A percentile compares a stretch with the other conserved stretches of the same genome.
phyloP scores from a whole-genome alignment of 495 filamentous ascomycete genomes.

The Penicillium robsamsonii region DNA sequence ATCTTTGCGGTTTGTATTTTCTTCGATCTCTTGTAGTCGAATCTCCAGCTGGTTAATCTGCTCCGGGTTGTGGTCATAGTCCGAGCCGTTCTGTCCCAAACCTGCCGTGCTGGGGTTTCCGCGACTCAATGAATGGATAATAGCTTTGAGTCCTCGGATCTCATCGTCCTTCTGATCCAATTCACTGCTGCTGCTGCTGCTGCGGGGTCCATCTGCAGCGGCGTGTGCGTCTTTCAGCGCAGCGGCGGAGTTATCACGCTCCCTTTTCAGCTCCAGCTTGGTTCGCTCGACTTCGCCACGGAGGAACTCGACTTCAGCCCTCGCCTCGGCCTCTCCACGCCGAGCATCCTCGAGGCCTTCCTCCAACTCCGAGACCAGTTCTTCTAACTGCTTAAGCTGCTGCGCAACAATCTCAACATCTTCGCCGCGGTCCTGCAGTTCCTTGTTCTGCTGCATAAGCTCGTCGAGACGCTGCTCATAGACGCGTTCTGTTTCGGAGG shows the following conservation, averaged over 20 bases:
- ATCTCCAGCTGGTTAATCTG: conserved; percentile 58
- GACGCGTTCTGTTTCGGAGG: conserved; percentile 94
- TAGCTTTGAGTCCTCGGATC: conserved; percentile 93
- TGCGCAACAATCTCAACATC: conserved; percentile 88
- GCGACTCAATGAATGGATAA: conserved; percentile 89
- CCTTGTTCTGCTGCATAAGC: conserved; percentile 78
- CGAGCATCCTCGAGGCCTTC: conserved; percentile 95
- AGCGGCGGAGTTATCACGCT: conserved; percentile 81
- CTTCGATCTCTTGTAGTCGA: conserved; percentile 73
- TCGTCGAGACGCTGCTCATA: conserved; percentile 92
- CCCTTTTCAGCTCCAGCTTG: conserved; percentile 82
- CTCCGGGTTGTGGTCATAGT: conserved; percentile 32
- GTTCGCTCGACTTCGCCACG: conserved; percentile 93
- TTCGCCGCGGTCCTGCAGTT: conserved; percentile 74
- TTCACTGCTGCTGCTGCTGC: conserved; percentile 60
- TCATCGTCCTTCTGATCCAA: conserved; percentile 95
- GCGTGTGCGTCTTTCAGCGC: conserved; percentile 53
- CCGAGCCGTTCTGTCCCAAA: conserved; percentile 28
- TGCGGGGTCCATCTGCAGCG: conserved; percentile 49
- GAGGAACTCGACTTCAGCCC: conserved; percentile 94
- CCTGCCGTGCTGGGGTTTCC: conserved; percentile 51
- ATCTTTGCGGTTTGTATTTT: conserved; percentile 65
- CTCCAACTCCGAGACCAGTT: conserved; percentile 92
- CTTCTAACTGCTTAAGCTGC: conserved; percentile 93
- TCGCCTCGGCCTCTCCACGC: conserved; percentile 93